Base-by-base conservation (phyloP, 2,329 filamentous ascomycete genomes). In the Cadophora gregata region DNA sequence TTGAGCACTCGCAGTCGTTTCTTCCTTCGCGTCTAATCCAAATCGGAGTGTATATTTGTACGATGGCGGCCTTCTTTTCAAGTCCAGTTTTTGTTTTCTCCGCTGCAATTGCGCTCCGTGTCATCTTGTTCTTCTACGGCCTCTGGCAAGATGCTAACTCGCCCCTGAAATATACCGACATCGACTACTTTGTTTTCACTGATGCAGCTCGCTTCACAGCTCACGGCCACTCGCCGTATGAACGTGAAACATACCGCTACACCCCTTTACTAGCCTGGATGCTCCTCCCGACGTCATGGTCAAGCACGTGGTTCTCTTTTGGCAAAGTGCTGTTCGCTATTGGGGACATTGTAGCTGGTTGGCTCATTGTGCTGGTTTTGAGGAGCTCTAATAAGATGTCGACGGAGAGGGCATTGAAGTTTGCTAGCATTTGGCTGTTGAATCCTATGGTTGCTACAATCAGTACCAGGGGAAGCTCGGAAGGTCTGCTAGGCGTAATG, bases 371-470 rank as follows among this genome's bases (percentile, higher is more conserved):
- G 47, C 78, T 82, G 31, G 82, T 90, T 12, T 77, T 91, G 53
- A 77, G 78, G 19, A 77, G 60, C n/a, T 59, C 53, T 2, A 25
- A 77, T 71, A 69, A 76, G 71, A 66, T 77, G 78, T 63, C 75
- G 73, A 71, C 74, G 8, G 80, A 81, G 24, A 79, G 82, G 1
- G 93, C 93, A 1, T 82, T 94, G 68, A 88, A 86, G 68, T 97
- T 92, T 74, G 91, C 94, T 0, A 88, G 90, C 71, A 90, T 97
- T 47, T 99, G 96, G 96, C 81, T 98, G 68, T 85, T 97, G 76
- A 99, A 99, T 75, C 96, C 96, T 0, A 98, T 99, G 94, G 96
- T 98, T 10, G 96, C 96, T 0, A 93, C 93, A 45, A 99, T 99
- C 75, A 97, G 93, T 79, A 98, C 96, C 14, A 84, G 96, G 59